Percentiles rank a stretch among this genome's conserved stretches.
Evolutionary conservation across 352 stramenopile genomes (phyloP).

Genomic region (Phytopythium oedochilum): DNA sequence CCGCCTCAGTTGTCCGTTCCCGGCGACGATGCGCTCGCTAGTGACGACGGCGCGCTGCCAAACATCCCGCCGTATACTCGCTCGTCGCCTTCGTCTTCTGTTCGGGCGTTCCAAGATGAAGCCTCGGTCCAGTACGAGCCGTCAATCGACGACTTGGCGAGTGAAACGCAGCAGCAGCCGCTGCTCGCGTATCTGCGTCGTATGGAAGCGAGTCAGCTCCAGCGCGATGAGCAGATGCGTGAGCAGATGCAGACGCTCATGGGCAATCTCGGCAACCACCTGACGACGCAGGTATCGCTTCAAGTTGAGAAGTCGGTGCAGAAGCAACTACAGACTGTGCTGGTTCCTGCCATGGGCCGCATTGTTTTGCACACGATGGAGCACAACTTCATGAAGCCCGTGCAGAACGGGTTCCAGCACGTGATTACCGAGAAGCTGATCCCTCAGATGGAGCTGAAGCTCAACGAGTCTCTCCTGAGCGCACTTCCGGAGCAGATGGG

Average conservation of each 20-base stretch:
- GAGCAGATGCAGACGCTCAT: slow-evolving; percentile 66
- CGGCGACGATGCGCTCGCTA: slow-evolving; percentile 40
- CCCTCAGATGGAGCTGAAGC: slow-evolving; percentile 67
- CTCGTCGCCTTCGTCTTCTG: slow-evolving; percentile 75
- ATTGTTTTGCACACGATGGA: slow-evolving; percentile 88
- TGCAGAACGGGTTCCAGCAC: slow-evolving; percentile 75
- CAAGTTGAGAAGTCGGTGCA: slow-evolving; percentile 83
- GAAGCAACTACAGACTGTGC: slow-evolving; percentile 76
- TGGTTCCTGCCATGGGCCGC: slow-evolving; percentile 80
- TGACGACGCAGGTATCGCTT: slow-evolving; percentile 49
- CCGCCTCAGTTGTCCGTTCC: slow-evolving; percentile 26
- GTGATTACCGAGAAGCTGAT: slow-evolving; percentile 70
- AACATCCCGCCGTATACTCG: slow-evolving; percentile 61
- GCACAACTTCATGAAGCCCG: slow-evolving; percentile 86
- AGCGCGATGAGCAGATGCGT: slow-evolving; percentile 67
- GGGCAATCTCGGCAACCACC: slow-evolving; percentile 45
- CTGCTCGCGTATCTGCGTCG: slow-evolving; percentile 56
- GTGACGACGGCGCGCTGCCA: slow-evolving; percentile 43
- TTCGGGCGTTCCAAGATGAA: slow-evolving; percentile 77
- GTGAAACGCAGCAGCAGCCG: slow-evolving; percentile 48
- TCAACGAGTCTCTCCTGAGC: slow-evolving; percentile 52
- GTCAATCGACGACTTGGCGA: slow-evolving; percentile 62
- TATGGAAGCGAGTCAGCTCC: slow-evolving; percentile 62
- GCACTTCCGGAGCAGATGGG: slow-evolving; percentile 57
- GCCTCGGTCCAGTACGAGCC: slow-evolving; percentile 61